Evolutionary conservation across 2,329 filamentous ascomycete genomes (phyloP).

Genomic region (Byssochlamys sp.): DNA sequence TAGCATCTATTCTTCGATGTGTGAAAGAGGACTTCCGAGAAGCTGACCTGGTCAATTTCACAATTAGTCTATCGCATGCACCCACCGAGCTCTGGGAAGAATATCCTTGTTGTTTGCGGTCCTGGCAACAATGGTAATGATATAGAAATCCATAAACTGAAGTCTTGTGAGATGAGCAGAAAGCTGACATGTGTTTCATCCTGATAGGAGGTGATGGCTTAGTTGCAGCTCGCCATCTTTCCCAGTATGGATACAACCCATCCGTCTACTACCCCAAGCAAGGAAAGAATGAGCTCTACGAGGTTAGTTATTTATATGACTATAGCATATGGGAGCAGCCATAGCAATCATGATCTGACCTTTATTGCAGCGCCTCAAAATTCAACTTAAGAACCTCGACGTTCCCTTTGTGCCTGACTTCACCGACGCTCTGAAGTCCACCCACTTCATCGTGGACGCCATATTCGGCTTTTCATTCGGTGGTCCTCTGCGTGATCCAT

Average conservation of each 20-base stretch:
- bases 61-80: slow-evolving; percentile 72
- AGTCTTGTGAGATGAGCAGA: not conserved
- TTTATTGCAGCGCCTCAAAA: slow-evolving; percentile 58
- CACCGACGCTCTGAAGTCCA: slow-evolving; percentile 50
- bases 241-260: slow-evolving; percentile 82
- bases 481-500: slow-evolving; percentile 85
- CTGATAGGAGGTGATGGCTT: slow-evolving; percentile 75
- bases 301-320: slow-evolving; percentile 41
- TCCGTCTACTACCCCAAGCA: slow-evolving; percentile 89
- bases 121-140: slow-evolving; percentile 57
- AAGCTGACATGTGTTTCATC: not conserved
- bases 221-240: slow-evolving; percentile 83
- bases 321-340: not conserved
- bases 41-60: not conserved
- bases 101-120: slow-evolving; percentile 80
- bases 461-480: slow-evolving; percentile 95
- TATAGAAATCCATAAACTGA: not conserved
- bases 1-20: not conserved
- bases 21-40: not conserved
- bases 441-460: slow-evolving; percentile 80
- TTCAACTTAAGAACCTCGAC: slow-evolving; percentile 72
- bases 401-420: slow-evolving; percentile 83
- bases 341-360: no score
- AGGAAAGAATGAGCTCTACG: slow-evolving; percentile 79
- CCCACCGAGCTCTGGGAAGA: slow-evolving; percentile 59